Evolutionary conservation across 768 basidiomycete genomes (phyloP), one percentile per base, ranked within the genome.

Genomic region (Suillus hirtellus): DNA sequence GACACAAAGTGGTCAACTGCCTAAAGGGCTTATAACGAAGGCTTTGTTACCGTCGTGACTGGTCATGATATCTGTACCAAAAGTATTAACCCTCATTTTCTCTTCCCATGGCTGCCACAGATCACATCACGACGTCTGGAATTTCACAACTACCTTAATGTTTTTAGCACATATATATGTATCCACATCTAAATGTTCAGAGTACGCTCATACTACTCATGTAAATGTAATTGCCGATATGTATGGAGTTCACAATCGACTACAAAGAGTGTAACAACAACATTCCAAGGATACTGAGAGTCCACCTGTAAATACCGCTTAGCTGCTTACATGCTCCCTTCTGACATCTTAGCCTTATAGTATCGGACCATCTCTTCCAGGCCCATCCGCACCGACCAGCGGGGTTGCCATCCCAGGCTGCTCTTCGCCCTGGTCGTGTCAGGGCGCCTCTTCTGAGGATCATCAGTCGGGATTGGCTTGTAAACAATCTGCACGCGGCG

Each of bases 331-430:
- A 93, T 79, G 71, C 88, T 89, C 34, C 93, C 93, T 75, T 95
- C 93, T 3, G 83, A 85, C 85, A 95, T 89, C 78, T 90, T 93
- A 21, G 89, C 86, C 77, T 93, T 94, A 81, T 95, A 96, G 76
- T 95, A 96, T 63, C 91, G 79, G 42, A 94, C 90, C 91, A 96
- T 96, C 80, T 96, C 95, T 79, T 95, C 93, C 58, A 98, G 76
- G 34, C 96, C 96, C 88, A 94, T 95, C 66, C 86, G 85, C 56
- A 97, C 92, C 37, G 89, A 89, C 94, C 95, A 99, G 70, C 87
- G 82, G 14, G 96, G 95, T 74, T 96, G 88, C 97, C 97, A 99
- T 17, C 82, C 79, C 49, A 99, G 84, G 35, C 81, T 74, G 70
- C 91, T 82, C 77, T 93, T 93, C 60, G 97, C 97, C 54, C 95